A percentile compares a stretch with the other conserved stretches of the same genome.
These are phyloP conservation scores for Garcia nutans DNA, from an alignment of 345 rosid genomes.

Conservation along the genomic window DNA sequence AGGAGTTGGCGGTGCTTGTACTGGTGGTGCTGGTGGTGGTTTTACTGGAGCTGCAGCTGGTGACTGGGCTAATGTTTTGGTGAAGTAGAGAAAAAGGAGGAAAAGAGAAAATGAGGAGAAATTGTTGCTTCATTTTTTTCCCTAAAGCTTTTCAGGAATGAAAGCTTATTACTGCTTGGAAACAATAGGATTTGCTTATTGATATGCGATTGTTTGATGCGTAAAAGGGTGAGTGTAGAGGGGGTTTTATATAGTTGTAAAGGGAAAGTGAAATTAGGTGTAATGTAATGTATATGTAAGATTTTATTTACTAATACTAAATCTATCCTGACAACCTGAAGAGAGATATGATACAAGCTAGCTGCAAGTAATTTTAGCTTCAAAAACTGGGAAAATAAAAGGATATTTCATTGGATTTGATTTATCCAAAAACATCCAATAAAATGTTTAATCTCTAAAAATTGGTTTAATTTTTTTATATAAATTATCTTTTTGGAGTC, in stretches of 20 bases:
- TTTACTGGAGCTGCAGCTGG: slow-evolving; percentile 8
- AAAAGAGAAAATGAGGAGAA: neutral
- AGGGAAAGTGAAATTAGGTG: slow-evolving; percentile 2
- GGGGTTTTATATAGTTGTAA: slow-evolving; percentile 7
- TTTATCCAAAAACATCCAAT: no score
- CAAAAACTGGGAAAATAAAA: neutral
- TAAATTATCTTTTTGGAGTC: no score
- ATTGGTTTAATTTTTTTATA: no score
- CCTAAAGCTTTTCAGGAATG: neutral
- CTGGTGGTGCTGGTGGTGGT: neutral
- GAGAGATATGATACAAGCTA: neutral
- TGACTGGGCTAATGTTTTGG: slow-evolving; percentile 1
- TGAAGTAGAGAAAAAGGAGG: slow-evolving; percentile 8
- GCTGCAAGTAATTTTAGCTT: neutral
- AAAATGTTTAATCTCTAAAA: no score
- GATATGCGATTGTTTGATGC: neutral
- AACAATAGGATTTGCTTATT: no score
- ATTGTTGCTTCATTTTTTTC: neutral
- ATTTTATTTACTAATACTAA: no score
- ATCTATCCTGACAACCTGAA: neutral
- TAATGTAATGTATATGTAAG: neutral
- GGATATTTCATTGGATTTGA: neutral
- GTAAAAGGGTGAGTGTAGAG: neutral
- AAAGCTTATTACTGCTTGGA: neutral
- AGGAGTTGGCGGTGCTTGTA: slow-evolving; percentile 2